Base-by-base conservation (phyloP, 2,329 filamentous ascomycete genomes). In the Cryphonectria nitschkei region DNA sequence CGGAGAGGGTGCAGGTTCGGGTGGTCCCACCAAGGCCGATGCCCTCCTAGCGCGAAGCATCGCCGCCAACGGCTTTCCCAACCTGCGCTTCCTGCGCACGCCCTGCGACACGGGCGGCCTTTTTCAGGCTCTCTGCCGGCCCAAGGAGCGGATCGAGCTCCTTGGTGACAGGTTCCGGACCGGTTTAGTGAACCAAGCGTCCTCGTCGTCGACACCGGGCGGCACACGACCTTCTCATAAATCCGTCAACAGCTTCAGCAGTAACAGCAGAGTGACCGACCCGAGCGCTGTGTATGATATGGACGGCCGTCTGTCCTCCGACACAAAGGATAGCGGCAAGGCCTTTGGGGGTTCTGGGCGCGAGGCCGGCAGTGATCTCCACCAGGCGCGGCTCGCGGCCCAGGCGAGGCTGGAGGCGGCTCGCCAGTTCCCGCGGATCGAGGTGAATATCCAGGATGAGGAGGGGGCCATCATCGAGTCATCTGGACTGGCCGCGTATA, bases 81-180 rank as follows among this genome's bases (percentile, higher is more conserved):
- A 81, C 0, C 84, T 95, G 13, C 82, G 81, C 13, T 81, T 77
- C 1, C 80, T 94, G 26, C 88, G 92, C 68, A 84, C 88, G 0
- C 92, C 91, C 1, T 88, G 88, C 70, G 92, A 95, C 74, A 87
- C 90, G 1, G 87, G 92, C 6, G 92, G 92, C 37, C 75, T 87
- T 9, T 88, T 94, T 73, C 92, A 95, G 79, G 81, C 83, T 1
- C 84, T 94, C 1, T 95, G 92, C 78, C 86, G 85, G 60, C 92
- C 92, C 0, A 81, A 85, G 4, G 86, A 87, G 41, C 83, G 84
- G 41, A 82, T 88, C 29, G 84, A 89, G 56, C 80, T 86, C 32
- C 82, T 85, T 0, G 80, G 79, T 13, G 86, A 89, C 73, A 83
- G 84, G 32, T 85, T 84, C 76, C 81, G 80, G 29, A 75, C 74